phyloP scores from a whole-genome alignment of 2,329 filamentous ascomycete species.

The Aspergillus quadrilineatus region DNA sequence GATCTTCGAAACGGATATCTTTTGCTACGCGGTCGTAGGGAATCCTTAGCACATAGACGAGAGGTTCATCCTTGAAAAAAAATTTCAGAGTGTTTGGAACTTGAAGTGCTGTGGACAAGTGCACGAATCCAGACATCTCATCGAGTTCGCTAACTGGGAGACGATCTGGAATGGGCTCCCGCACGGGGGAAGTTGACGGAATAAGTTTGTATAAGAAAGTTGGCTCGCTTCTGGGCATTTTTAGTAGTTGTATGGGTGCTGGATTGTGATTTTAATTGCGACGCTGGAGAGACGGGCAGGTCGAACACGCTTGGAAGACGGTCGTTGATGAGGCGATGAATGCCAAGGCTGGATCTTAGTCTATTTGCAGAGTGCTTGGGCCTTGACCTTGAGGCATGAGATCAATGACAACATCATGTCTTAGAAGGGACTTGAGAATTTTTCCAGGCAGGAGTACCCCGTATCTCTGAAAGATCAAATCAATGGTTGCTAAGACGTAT shows the following conservation, averaged over 20 bases:
- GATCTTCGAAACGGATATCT: conserved; percentile 39
- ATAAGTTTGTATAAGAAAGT: conserved; percentile 42
- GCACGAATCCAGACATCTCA: conserved; percentile 37
- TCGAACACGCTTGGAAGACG: neutral
- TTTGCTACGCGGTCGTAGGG: conserved; percentile 29
- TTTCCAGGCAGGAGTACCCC: no score
- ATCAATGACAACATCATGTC: neutral
- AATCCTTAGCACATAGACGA: conserved; percentile 40
- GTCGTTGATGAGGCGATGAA: neutral
- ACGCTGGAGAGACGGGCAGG: neutral
- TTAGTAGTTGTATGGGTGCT: neutral
- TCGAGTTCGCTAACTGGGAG: conserved; percentile 41
- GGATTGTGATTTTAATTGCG: neutral
- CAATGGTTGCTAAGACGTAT: no score
- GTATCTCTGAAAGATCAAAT: no score
- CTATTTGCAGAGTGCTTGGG: neutral
- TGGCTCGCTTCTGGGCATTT: conserved; percentile 27
- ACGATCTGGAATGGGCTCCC: conserved; percentile 36
- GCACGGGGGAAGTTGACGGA: conserved; percentile 35
- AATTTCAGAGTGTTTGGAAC: conserved; percentile 39
- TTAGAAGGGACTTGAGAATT: neutral
- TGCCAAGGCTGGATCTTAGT: neutral
- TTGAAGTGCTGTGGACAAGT: conserved; percentile 40
- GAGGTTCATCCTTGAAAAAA: conserved; percentile 39
- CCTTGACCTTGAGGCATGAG: neutral